A percentile compares a stretch with the other conserved stretches of the same genome.
These are phyloP conservation scores for Plicaturopsis crispa DNA, from an alignment of 768 basidiomycete species.

Conservation along the genomic window DNA sequence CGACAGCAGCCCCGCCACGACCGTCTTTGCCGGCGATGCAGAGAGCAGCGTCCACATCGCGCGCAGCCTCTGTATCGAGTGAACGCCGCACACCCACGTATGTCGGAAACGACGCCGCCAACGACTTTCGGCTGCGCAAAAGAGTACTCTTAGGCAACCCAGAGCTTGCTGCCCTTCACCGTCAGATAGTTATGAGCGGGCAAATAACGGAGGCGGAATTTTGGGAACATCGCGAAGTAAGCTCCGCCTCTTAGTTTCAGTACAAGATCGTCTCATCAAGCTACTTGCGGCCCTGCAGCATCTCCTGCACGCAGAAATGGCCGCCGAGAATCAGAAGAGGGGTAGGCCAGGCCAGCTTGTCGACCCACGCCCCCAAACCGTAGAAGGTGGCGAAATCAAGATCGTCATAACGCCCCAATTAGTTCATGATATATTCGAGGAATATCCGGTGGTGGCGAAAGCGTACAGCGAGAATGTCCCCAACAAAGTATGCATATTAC, in stretches of 20 bases:
- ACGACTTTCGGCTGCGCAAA: conserved; percentile 70
- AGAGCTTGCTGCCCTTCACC: conserved; percentile 75
- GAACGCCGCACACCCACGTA: conserved; percentile 43
- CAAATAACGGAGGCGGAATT: conserved; percentile 92
- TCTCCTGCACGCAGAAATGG: conserved; percentile 67
- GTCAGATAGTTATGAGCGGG: conserved; percentile 78
- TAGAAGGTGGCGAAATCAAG: conserved; percentile 80
- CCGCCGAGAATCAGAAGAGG: conserved; percentile 63
- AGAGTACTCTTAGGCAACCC: conserved; percentile 72
- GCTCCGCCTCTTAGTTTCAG: conserved; percentile 10
- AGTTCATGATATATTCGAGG: conserved; percentile 94
- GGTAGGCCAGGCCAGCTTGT: conserved; percentile 84
- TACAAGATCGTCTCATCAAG: conserved; percentile 10
- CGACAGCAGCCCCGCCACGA: conserved; percentile 18
- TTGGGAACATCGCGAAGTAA: conserved; percentile 93
- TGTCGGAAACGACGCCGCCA: conserved; percentile 48
- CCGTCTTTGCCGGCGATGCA: conserved; percentile 23
- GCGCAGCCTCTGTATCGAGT: conserved; percentile 58
- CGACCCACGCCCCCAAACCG: conserved; percentile 80
- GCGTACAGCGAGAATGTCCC: conserved; percentile 94
- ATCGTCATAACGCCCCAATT: conserved; percentile 88
- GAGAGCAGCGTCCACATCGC: conserved; percentile 38
- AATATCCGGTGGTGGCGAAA: conserved; percentile 90
- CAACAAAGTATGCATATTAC: conserved; percentile 55
- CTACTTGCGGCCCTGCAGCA: conserved; percentile 41